Evolutionary conservation across 768 basidiomycete species (phyloP), one percentile per base, ranked within the genome.

Genomic region (Fistulinella prunicolor): DNA sequence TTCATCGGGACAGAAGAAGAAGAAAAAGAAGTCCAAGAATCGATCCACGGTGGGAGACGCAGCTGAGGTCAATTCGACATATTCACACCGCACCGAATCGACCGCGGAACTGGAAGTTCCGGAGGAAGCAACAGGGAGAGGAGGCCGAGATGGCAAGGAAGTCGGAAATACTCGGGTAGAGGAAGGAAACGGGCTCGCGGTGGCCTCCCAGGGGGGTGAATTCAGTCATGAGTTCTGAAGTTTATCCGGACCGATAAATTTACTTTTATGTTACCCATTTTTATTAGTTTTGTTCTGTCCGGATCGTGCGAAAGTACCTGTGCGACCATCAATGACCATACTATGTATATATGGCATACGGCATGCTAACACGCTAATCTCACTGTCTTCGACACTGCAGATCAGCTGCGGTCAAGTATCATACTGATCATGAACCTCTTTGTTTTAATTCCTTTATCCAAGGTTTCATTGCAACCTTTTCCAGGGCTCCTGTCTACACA

Each of bases 61-160:
- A 42, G 57, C 43, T 38, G 67, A 67, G 29, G 44, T 60, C 24
- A 63, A 63, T 14, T 59, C 65, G 9, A 63, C 66, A 17, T 58
- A 68, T 59, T 70, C 72, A 14, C 58, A 59, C 26, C 57, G 50
- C 42, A 65, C 63, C 28, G 68, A 58, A 32, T 70, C 74, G 16
- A 69, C 70, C 6, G 68, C 64, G 3, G 83, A 83, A 44, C 77
- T 76, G 61, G 65, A 57, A 26, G 36, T 19, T 17, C 87, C 88
- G 4, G 89, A 91, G 69, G 86, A 87, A 54, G 65, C 86, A 8
- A 82, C 82, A 53, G 83, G 86, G 29, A 81, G 77, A n/a, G 81
- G 76, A 16, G 29, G 21, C 44, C 64, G 43, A 52, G 59, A 44
- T 46, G 42, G 46, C 44, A 36, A 22, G 22, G 35, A 8, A 36